Evolutionary conservation across 2,329 filamentous ascomycete species (phyloP), one percentile per base, ranked within the genome.

Genomic region (Eutypa lata): DNA sequence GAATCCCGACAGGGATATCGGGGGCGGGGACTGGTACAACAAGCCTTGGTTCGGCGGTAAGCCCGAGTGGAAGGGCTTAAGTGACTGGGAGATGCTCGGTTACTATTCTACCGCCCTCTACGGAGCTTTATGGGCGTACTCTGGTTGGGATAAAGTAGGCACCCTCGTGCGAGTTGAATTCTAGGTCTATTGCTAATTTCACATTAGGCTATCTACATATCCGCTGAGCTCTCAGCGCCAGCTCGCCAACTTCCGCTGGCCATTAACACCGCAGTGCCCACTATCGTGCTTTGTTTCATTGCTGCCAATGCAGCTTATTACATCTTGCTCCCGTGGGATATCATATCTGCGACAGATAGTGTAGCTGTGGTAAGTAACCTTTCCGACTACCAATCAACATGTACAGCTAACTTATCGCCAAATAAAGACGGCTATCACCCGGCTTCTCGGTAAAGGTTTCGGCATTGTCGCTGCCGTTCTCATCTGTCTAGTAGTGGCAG

Each of bases 101-200:
- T 79, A 85, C 58, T 79, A 80, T 52, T 82, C 81, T 3, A 76
- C 82, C 1, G 84, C 83, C 0, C 71, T 86, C 1, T 86, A 86
- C 58, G 83, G 78, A 0, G 82, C 81, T 0, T 63, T 87, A 0
- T 87, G 83, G 83, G 83, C 81, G 0, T 87, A 86, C 54, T 83
- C 80, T 0, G 84, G 84, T 0, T 87, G 84, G 84, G 84, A 87
- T 51, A 86, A 86, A 70, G 81, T 81, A 38, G 69, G 74, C 60
- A 28, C 28, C 43, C n/a, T 5, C 13, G 10, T n/a, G n/a, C n/a
- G 14, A 7, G 11, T 42, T n/a, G n/a, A n/a, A n/a, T n/a, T n/a
- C n/a, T n/a, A n/a, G n/a, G n/a, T n/a, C n/a, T n/a, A 28, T 11
- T 14, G 13, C 21, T 37, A 33, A 16, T 47, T 21, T 14, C 40